Percentiles rank a stretch among this genome's conserved stretches.
These are phyloP conservation scores for Chlamydomonas reinhardtii DNA, from an alignment of 163 green algal species.

Conservation along the genomic window DNA sequence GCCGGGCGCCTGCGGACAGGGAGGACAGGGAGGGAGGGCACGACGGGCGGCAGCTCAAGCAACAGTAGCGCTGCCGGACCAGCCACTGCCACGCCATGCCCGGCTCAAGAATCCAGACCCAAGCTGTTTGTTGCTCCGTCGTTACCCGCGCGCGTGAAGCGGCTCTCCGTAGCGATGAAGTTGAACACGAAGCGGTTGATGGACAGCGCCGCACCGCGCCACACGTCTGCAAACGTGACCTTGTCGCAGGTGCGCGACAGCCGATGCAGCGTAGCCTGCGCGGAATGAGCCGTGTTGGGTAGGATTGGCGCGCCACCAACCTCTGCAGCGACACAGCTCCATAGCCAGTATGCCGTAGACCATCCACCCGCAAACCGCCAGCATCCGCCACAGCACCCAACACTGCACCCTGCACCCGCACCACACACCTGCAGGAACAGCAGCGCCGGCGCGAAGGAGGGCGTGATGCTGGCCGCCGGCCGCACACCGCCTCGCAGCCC, in stretches of 20 bases:
- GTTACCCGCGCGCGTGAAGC: slow-evolving; percentile 66
- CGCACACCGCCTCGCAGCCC: not conserved
- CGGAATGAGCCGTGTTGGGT: too few relatives aligned
- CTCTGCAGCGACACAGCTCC: too few relatives aligned
- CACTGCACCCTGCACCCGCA: too few relatives aligned
- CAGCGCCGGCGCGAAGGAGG: slow-evolving; percentile 39
- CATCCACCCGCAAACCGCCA: too few relatives aligned
- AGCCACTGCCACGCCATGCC: too few relatives aligned
- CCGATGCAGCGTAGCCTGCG: slow-evolving; percentile 9
- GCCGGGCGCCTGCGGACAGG: slow-evolving; percentile 40
- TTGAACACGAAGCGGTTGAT: slow-evolving; percentile 83
- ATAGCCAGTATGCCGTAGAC: too few relatives aligned
- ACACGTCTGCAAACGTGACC: slow-evolving; percentile 43
- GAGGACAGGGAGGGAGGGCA: not conserved
- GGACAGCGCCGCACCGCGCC: slow-evolving; percentile 56
- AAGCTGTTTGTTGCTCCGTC: too few relatives aligned
- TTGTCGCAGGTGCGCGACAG: slow-evolving; percentile 46
- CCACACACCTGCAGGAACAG: slow-evolving; percentile 27
- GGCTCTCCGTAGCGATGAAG: slow-evolving; percentile 78
- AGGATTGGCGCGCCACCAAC: too few relatives aligned
- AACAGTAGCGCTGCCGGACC: too few relatives aligned
- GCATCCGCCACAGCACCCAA: too few relatives aligned
- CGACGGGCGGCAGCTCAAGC: too few relatives aligned
- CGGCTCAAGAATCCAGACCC: too few relatives aligned
- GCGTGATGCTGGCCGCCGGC: slow-evolving; percentile 28